Percentiles rank a stretch among this genome's conserved stretches.
Evolutionary conservation across 2,329 filamentous ascomycete species (phyloP).

Genomic region (Tolypocladium ovalisporum): DNA sequence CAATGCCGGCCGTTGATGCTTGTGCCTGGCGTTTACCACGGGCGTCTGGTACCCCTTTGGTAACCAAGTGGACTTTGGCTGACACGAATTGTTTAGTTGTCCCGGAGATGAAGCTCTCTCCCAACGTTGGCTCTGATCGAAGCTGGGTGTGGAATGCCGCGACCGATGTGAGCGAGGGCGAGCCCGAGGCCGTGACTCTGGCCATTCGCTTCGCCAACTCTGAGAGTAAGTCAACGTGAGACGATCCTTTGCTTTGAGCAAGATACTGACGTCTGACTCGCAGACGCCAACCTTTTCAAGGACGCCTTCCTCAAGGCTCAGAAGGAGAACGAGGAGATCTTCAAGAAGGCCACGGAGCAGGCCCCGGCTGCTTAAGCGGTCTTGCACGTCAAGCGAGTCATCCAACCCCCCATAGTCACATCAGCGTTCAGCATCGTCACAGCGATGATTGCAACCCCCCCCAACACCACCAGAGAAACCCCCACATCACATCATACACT

Average conservation of each 20-base stretch:
- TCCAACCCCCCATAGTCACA: conserved; percentile 7
- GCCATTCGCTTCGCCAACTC: conserved; percentile 97
- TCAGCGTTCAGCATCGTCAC: conserved; percentile 7
- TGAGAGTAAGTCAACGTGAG: conserved; percentile 61
- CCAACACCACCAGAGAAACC: conserved; percentile 1
- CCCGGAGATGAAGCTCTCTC: conserved; percentile 96
- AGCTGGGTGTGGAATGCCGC: conserved; percentile 99
- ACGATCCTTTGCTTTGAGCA: background rate
- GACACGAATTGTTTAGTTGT: conserved; percentile 50
- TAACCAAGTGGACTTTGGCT: background rate
- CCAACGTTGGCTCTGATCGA: conserved; percentile 95
- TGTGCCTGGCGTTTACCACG: background rate
- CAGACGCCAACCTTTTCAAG: conserved; percentile 96
- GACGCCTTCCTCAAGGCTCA: conserved; percentile 95
- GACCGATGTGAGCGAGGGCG: conserved; percentile 95
- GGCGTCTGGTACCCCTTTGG: background rate
- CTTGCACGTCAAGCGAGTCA: conserved; percentile 2
- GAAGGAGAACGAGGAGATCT: conserved; percentile 86
- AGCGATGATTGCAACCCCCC: conserved; percentile 4
- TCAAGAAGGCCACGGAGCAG: conserved; percentile 38
- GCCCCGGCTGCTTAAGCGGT: conserved; percentile 12
- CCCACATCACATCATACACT: background rate
- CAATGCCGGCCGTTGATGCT: background rate
- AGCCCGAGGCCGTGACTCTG: conserved; percentile 89
- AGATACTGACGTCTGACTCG: conserved; percentile 3